These are phyloP conservation scores for Penicillium verrucosum DNA, from an alignment of 2,329 filamentous ascomycete species.

Conservation along the genomic window DNA sequence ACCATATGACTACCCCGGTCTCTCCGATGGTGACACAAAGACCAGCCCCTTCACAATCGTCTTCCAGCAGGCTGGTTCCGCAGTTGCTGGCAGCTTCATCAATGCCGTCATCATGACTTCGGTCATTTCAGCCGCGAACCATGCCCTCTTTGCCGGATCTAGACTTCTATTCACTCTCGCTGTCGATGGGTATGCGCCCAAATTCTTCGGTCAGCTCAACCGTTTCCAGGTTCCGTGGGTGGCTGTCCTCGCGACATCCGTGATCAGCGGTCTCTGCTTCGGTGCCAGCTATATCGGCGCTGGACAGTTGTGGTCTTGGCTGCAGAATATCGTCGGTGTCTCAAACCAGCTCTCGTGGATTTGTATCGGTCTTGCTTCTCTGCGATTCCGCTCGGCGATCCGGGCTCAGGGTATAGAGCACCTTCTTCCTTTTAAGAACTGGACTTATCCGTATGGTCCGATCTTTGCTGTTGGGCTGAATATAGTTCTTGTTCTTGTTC, in stretches of 20 bases:
- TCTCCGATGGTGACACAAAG: conserved; percentile 43
- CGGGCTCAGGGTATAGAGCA: conserved; percentile 59
- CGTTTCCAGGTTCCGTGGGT: conserved; percentile 53
- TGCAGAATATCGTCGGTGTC: conserved; percentile 66
- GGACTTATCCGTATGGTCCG: conserved; percentile 63
- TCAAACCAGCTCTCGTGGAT: conserved; percentile 65
- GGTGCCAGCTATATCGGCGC: conserved; percentile 64
- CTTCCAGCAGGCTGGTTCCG: conserved; percentile 57
- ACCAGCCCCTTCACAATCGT: conserved; percentile 61
- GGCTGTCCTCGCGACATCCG: conserved; percentile 53
- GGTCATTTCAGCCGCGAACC: conserved; percentile 58
- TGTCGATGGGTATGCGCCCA: conserved; percentile 55
- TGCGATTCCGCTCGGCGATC: conserved; percentile 62
- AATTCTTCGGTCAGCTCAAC: conserved; percentile 52
- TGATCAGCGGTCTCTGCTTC: conserved; percentile 59
- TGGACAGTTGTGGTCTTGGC: conserved; percentile 63
- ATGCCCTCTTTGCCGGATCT: conserved; percentile 57
- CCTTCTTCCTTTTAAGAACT: conserved; percentile 62
- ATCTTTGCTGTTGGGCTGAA: conserved; percentile 57
- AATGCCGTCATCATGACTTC: conserved; percentile 61
- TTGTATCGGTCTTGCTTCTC: conserved; percentile 60
- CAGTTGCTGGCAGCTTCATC: conserved; percentile 56
- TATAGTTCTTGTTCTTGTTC: conserved; percentile 58
- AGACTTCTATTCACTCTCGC: conserved; percentile 58
- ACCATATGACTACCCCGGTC: conserved; percentile 52